Conservation (phyloP, 1,284 basidiomycete species). For the Sanghuangporus weigelae region DNA sequence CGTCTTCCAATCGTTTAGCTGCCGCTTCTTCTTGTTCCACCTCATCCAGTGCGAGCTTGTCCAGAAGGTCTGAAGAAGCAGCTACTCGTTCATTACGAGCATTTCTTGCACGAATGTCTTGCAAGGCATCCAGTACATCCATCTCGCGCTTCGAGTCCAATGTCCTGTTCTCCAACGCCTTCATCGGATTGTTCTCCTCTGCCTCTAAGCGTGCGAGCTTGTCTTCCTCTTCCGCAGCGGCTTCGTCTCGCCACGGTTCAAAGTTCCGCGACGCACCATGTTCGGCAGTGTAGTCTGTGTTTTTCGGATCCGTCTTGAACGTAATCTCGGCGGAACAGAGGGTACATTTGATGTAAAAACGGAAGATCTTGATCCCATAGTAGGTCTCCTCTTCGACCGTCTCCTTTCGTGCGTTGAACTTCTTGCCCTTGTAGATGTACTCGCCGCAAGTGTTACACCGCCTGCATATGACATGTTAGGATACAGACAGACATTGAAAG, state of each 20-base stretch:
- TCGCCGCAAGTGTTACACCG: constrained; percentile 94
- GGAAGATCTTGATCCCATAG: constrained; percentile 94
- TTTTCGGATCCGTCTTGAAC: constrained; percentile 99
- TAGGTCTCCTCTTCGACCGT: constrained; percentile 97
- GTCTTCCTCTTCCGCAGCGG: constrained; percentile 69
- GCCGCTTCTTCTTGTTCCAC: constrained; percentile 67
- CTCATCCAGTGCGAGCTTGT: constrained; percentile 53
- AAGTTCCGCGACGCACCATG: constrained; percentile 94
- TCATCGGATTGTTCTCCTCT: constrained; percentile 96
- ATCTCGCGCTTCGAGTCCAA: constrained; percentile 94
- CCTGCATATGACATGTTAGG: constrained; percentile 35
- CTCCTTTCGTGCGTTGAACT: constrained; percentile 99
- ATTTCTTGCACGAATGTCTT: constrained; percentile 91
- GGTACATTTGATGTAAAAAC: constrained; percentile 85
- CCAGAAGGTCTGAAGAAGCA: constrained; percentile 52
- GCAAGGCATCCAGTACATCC: constrained; percentile 95
- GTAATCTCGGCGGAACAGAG: constrained; percentile 97
- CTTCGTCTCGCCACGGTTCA: constrained; percentile 85
- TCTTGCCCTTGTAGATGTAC: constrained; percentile 98
- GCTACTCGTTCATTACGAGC: constrained; percentile 81
- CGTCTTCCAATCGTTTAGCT: constrained; percentile 63
- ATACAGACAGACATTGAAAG: constrained; percentile 17
- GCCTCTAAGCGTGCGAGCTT: constrained; percentile 74
- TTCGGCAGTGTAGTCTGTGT: constrained; percentile 89
- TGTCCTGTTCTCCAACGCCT: constrained; percentile 88